Evolutionary conservation across 2,329 filamentous ascomycete species (phyloP).

Genomic region (Remersonia thermophila): DNA sequence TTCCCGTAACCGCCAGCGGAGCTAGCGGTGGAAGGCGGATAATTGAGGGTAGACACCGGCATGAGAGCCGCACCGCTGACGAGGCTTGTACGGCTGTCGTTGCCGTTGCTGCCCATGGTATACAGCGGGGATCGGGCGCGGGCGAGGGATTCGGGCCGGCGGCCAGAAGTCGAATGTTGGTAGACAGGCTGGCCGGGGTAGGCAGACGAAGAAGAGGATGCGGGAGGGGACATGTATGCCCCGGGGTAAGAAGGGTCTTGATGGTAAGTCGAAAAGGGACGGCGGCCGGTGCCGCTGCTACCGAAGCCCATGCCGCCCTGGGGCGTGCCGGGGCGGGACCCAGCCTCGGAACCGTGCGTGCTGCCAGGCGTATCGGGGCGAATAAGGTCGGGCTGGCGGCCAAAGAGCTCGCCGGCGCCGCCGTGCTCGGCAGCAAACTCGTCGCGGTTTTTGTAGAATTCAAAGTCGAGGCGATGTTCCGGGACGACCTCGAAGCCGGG

Average conservation of each 20-base stretch:
- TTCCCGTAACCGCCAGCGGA: too few relatives aligned
- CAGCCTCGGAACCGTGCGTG: slow-evolving; percentile 27
- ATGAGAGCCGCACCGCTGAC: slow-evolving; percentile 41
- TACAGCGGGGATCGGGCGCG: slow-evolving; percentile 38
- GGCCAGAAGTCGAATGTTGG: slow-evolving; percentile 4
- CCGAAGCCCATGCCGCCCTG: slow-evolving; percentile 25
- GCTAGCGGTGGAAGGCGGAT: slow-evolving; percentile 5
- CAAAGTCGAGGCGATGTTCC: slow-evolving; percentile 76
- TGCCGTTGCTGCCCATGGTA: slow-evolving; percentile 33
- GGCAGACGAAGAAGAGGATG: slow-evolving; percentile 1
- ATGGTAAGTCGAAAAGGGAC: slow-evolving; percentile 5
- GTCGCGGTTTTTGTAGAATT: slow-evolving; percentile 78
- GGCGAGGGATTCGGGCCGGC: slow-evolving; percentile 11
- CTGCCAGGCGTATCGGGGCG: slow-evolving; percentile 51
- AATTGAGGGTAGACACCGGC: slow-evolving; percentile 27
- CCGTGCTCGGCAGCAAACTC: slow-evolving; percentile 83
- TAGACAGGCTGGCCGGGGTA: slow-evolving; percentile 11
- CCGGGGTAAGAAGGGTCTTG: too few relatives aligned
- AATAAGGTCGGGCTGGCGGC: slow-evolving; percentile 44
- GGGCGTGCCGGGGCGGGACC: slow-evolving; percentile 41
- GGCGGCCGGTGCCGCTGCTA: slow-evolving; percentile 10
- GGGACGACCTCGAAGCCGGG: slow-evolving; percentile 84
- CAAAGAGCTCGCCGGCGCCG: slow-evolving; percentile 64
- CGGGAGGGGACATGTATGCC: slow-evolving; percentile 4
- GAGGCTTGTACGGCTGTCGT: slow-evolving; percentile 41